These are phyloP conservation scores for Prunus kanzakura DNA, from an alignment of 306 rosid species.

Conservation along the genomic window DNA sequence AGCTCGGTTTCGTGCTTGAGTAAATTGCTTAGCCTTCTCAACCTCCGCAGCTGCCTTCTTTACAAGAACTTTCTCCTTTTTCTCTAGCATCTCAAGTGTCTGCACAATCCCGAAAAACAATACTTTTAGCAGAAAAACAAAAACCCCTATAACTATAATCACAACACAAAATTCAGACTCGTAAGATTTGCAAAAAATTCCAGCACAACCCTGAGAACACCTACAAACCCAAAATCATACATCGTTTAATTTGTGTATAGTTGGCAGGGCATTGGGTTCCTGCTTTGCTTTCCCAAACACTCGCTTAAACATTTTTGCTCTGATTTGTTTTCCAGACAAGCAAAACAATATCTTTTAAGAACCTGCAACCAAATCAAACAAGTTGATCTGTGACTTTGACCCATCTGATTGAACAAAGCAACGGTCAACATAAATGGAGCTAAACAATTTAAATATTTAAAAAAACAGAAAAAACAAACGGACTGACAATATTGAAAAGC, in stretches of 20 bases:
- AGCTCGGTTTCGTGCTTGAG: constrained; percentile 71
- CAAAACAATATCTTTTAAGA: not conserved
- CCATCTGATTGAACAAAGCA: not conserved
- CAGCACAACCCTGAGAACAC: too few relatives aligned
- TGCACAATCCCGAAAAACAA: constrained; percentile 19
- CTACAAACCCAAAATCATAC: constrained; percentile 19
- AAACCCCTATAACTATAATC: not conserved
- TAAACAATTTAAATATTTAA: not conserved
- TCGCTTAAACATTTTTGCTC: constrained; percentile 64
- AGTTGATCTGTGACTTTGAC: constrained; percentile 10
- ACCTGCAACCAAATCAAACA: constrained; percentile 5
- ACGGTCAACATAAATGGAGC: not conserved
- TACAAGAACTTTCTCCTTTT: constrained; percentile 87
- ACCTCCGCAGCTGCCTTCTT: constrained; percentile 79
- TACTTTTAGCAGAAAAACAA: not conserved
- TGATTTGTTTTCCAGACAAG: not conserved
- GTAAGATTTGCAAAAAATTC: not conserved
- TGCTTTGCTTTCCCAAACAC: constrained; percentile 78
- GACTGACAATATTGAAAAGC: not conserved
- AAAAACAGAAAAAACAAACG: not conserved
- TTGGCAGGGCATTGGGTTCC: constrained; percentile 61
- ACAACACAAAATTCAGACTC: not conserved
- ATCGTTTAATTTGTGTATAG: constrained; percentile 87
- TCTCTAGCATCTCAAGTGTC: constrained; percentile 99
- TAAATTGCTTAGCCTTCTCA: constrained; percentile 85